Evolutionary conservation across 2,329 filamentous ascomycete genomes (phyloP), one percentile per base, ranked within the genome.

Genomic region (Fusarium buxicola): DNA sequence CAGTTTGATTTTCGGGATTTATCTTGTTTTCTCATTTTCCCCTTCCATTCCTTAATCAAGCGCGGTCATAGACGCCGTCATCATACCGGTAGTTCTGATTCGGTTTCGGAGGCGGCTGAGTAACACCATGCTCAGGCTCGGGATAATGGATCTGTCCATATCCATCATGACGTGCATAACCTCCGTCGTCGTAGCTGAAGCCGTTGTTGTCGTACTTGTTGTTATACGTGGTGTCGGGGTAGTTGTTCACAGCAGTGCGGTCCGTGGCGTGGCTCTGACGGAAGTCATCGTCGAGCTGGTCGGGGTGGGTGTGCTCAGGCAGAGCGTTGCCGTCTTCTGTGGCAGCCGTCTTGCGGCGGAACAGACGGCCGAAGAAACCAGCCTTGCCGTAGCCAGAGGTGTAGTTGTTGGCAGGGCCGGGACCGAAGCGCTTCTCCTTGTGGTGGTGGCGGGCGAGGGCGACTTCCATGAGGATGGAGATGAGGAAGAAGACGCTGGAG

Each of bases 361-460:
- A 74, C 49, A 79, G 66, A 38, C 69, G 73, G 53, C 68, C 61
- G 32, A 78, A 70, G 69, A 80, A 73, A 43, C 76, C 72, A 24
- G 64, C 63, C 36, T 63, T 60, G 35, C 77, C 80, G 62, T 77
- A 78, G 66, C 81, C 83, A 27, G 78, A 82, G 27, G 89, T 91
- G 79, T 92, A 92, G 76, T 86, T 68, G 66, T 77, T 77, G 41
- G 70, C 66, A 21, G 75, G 73, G 57, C 70, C 55, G 40, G 76
- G 89, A 12, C 89, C 89, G 73, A 85, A 91, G 49, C 86, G 86
- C 80, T 90, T 91, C 78, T 92, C 89, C 70, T 88, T 89, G 78
- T 88, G 87, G 81, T 91, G 89, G 75, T 91, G 83, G 58, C 88
- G 87, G 68, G 85, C 85, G 40, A 94, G 84, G 45, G 84, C 81